Evolutionary conservation across 78 protist genomes (phyloP).

Genomic region (Diacronema lutheri): DNA sequence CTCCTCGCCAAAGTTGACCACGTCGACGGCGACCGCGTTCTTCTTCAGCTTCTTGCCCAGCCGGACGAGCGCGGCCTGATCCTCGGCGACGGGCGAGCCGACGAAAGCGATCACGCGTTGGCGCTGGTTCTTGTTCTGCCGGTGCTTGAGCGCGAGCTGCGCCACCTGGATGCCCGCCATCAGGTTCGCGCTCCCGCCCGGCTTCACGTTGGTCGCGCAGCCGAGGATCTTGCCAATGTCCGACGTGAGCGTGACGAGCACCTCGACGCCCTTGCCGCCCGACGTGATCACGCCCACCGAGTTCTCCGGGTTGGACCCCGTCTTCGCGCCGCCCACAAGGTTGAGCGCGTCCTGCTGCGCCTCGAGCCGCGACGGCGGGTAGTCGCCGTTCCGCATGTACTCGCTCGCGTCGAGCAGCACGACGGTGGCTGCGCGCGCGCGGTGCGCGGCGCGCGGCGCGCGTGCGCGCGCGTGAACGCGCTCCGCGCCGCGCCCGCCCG

Average conservation of each 20-base stretch:
- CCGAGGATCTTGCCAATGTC: conserved; percentile 58
- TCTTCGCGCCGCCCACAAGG: conserved; percentile 46
- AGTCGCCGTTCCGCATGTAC: conserved; percentile 74
- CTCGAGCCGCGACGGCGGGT: conserved; percentile 50
- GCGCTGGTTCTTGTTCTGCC: conserved; percentile 81
- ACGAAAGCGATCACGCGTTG: conserved; percentile 88
- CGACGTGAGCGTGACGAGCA: conserved; percentile 57
- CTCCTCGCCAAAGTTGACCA: conserved; percentile 86
- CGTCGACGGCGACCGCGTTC: conserved; percentile 81
- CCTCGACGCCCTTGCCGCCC: conserved; percentile 45
- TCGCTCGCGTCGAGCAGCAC: conserved; percentile 19
- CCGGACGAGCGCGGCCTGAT: conserved; percentile 45
- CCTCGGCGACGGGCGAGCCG: conserved; percentile 77
- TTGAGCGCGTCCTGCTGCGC: conserved; percentile 62
- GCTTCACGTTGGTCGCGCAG: conserved; percentile 10
- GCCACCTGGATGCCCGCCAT: conserved; percentile 30
- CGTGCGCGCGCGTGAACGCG: no score
- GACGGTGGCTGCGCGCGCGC: conserved; percentile 3
- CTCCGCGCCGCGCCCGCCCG: no score
- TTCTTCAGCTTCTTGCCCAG: conserved; percentile 87
- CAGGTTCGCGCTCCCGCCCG: conserved; percentile 30
- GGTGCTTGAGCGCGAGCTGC: conserved; percentile 81
- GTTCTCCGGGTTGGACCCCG: conserved; percentile 57
- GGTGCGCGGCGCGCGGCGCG: no score
- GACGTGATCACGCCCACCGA: conserved; percentile 51